These are phyloP conservation scores for Trametes maxima DNA, from an alignment of 768 basidiomycete species.

Conservation along the genomic window DNA sequence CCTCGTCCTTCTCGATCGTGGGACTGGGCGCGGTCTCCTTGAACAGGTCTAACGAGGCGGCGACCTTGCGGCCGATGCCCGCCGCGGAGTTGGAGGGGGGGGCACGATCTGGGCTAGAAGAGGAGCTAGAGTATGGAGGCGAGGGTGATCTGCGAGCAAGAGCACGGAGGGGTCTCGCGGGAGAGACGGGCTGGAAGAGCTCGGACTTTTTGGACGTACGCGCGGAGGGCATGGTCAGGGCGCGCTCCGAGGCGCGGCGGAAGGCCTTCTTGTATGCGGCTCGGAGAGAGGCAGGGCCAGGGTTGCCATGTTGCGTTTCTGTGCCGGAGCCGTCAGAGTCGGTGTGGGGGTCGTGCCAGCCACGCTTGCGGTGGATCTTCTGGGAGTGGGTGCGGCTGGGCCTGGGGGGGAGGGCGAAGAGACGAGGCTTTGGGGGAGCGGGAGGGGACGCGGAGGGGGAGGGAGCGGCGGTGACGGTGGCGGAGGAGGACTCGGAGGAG, in stretches of 20 bases:
- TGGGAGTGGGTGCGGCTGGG: slow-evolving; percentile 28
- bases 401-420: slow-evolving; percentile 29
- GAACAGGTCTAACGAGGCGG: slow-evolving; percentile 79
- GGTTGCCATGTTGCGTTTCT: slow-evolving; percentile 38
- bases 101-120: slow-evolving; percentile 19
- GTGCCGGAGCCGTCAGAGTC: slow-evolving; percentile 52
- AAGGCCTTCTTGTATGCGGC: slow-evolving; percentile 27
- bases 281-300: slow-evolving; percentile 31
- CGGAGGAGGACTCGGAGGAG: slow-evolving; percentile 50
- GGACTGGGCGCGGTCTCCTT: slow-evolving; percentile 62
- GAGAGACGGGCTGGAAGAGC: slow-evolving; percentile 23
- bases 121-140: slow-evolving; percentile 29
- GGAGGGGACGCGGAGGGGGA: slow-evolving; percentile 39
- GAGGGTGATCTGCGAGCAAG: slow-evolving; percentile 31
- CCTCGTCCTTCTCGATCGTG: slow-evolving; percentile 33
- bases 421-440: slow-evolving; percentile 31
- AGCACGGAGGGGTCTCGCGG: slow-evolving; percentile 24
- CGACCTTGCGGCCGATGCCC: slow-evolving; percentile 80
- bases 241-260: slow-evolving; percentile 29
- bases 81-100: slow-evolving; percentile 26
- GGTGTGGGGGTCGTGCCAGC: slow-evolving; percentile 26
- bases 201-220: slow-evolving; percentile 31
- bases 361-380: slow-evolving; percentile 34
- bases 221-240: slow-evolving; percentile 39
- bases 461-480: slow-evolving; percentile 42